phyloP scores from a whole-genome alignment of 495 filamentous ascomycete genomes.

The Cercophora sp. region DNA sequence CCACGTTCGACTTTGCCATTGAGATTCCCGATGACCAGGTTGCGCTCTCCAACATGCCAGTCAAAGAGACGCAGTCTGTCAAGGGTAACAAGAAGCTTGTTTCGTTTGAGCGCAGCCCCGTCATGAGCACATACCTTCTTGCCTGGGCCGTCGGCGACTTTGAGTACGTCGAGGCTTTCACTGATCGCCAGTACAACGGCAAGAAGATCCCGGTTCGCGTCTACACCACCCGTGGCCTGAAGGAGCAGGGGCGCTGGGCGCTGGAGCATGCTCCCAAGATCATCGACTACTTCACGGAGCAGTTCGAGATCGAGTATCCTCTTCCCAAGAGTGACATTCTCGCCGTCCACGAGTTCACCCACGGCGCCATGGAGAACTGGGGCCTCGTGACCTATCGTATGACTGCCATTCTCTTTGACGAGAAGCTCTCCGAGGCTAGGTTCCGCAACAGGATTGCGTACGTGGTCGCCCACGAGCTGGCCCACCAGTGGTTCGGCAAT shows the following conservation, averaged over 20 bases:
- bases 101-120: slow-evolving; percentile 77
- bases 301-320: slow-evolving; percentile 92
- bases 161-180: slow-evolving; percentile 89
- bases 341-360: slow-evolving; percentile 89
- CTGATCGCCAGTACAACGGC: slow-evolving; percentile 81
- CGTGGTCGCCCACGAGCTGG: slow-evolving; percentile 90
- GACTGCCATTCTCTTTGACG: slow-evolving; percentile 88
- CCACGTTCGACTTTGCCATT: slow-evolving; percentile 87
- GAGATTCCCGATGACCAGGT: slow-evolving; percentile 83
- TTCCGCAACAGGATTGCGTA: slow-evolving; percentile 92
- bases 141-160: slow-evolving; percentile 98
- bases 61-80: slow-evolving; percentile 59
- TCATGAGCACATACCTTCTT: slow-evolving; percentile 97
- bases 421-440: slow-evolving; percentile 78
- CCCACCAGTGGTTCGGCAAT: slow-evolving; percentile 99
- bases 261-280: slow-evolving; percentile 81
- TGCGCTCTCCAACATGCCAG: slow-evolving; percentile 92
- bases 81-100: slow-evolving; percentile 69
- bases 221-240: slow-evolving; percentile 86
- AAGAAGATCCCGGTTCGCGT: slow-evolving; percentile 88
- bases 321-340: slow-evolving; percentile 92
- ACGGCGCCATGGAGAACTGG: slow-evolving; percentile 75
- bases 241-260: slow-evolving; percentile 82
- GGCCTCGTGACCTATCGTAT: slow-evolving; percentile 94
- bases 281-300: slow-evolving; percentile 92